Base-by-base conservation (phyloP, 352 stramenopile species). In the Phytophthora quininea region DNA sequence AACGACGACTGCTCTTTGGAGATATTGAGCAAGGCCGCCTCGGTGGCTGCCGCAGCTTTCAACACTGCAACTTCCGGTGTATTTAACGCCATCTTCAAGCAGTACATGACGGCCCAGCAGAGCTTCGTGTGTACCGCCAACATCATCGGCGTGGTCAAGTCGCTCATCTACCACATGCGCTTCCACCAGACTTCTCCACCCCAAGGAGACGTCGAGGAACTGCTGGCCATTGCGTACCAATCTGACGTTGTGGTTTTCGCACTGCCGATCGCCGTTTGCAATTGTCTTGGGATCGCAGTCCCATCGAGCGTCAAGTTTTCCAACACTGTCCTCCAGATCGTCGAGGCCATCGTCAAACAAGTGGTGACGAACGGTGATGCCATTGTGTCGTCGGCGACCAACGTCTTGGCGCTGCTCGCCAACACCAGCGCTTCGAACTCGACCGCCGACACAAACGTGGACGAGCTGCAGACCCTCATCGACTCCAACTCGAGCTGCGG, bases 1-100 rank as follows among this genome's bases (percentile, higher is more conserved):
- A 86, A 82, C 62, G 64, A 71, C 33, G 77, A 84, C 58, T 87
- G 73, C 58, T 71, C 70, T 8, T 38, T 67, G 3, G 67, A 71
- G 31, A 58, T 86, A 11, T 38, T 84, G 29, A 58, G 42, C 6
- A 79, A 80, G 53, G 38, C 69, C 15, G 56, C n/a, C 0, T 55
- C 61, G 3, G 73, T 84, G 1, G 73, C 62, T 6, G 64, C 58
- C 10, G 63, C 51, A 0, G 73, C 54, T 7, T 56, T 84, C 51
- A 78, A 73, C 30, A 40, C 63, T 1, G 72, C 71, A 2, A 71
- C 59, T 8, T 48, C 50, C 11, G 77, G 77, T 2, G 69, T 82
- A 4, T 81, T 81, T 35, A 46, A 66, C 14, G 45, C 33, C 24
- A 55, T 65, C 29, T 56, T 62, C 11, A 33, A 51, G 29, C 43